Evolutionary conservation across 179 eudicot genomes (phyloP), one percentile per base, ranked within the genome.

Genomic region (Vitellaria paradoxa): DNA sequence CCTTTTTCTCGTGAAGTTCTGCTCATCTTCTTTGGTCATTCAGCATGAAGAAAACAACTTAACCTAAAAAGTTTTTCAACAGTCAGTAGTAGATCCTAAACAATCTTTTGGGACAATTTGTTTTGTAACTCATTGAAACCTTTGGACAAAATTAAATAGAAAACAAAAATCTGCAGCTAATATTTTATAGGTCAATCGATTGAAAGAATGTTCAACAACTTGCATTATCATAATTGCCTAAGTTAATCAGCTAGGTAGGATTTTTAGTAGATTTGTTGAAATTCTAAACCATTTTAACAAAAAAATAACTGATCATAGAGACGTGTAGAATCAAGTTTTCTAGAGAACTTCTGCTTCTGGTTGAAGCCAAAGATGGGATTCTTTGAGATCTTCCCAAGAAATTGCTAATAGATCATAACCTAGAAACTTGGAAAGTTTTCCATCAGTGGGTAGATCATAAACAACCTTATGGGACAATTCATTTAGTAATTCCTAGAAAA

Each of bases 1-100:
- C 77, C 85, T 78, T 81, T 84, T 15, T 82, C 91, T 73, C 82
- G 83, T 75, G 80, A 74, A 78, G 68, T 79, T 83, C 76, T 85
- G 78, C 85, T 86, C 86, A 82, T 80, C 57, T 53, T 68, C 15
- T 60, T 59, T 68, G 78, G 76, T 72, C 53, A 82, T 79, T 68
- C 6, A 50, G 62, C 82, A 73, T 67, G 78, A 82, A 79, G 79
- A 52, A 26, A 26, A 53, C 18, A 60, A 76, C 52, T 60, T 42
- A 74, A 79, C 45, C 73, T 12, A 52, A 10, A 21, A 69, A 67
- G 42, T 45, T 40, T 65, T 78, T 52, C 49, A 26, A 24, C 17
- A 24, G 47, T 64, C 12, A 20, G 20, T 15, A 62, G 77, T 47
- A 5, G 40, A 50, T 30, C 37, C 37, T 23, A 18, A 7, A 9